Percentiles rank a stretch among this genome's conserved stretches.
Evolutionary conservation across 768 basidiomycete genomes (phyloP).

Genomic region (Boletus rubescentipes): DNA sequence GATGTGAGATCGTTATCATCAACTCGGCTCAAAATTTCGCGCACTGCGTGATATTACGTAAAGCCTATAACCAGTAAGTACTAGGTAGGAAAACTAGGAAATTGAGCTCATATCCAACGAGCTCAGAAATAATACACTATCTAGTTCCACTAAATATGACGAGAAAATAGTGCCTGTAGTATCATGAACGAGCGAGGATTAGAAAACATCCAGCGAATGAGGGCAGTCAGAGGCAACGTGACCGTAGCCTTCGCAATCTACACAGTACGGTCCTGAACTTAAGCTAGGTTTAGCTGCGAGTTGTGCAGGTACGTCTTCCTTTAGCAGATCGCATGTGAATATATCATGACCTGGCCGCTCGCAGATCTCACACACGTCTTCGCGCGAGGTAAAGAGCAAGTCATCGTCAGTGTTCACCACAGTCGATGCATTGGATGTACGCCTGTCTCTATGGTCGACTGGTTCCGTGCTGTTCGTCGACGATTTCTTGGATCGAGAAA

Average conservation of each 20-base stretch:
- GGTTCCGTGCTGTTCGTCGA: conserved; percentile 47
- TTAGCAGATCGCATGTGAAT: conserved; percentile 76
- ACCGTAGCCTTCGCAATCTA: conserved; percentile 81
- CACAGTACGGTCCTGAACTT: conserved; percentile 57
- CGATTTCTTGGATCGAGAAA: conserved; percentile 57
- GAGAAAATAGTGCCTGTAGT: conserved; percentile 3
- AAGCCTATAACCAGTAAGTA: background rate
- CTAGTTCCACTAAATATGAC: conserved; percentile 15
- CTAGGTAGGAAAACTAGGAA: background rate
- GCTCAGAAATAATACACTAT: conserved; percentile 19
- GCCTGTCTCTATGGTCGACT: conserved; percentile 28
- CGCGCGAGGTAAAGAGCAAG: conserved; percentile 22
- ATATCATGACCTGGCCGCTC: conserved; percentile 84
- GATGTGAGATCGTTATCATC: conserved; percentile 27
- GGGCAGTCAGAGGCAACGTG: conserved; percentile 79
- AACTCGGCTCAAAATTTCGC: conserved; percentile 18
- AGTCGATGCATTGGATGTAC: conserved; percentile 21
- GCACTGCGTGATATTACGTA: conserved; percentile 23
- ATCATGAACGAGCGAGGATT: conserved; percentile 19
- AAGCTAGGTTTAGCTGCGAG: conserved; percentile 16
- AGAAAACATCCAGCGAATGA: conserved; percentile 86
- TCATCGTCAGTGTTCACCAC: conserved; percentile 26
- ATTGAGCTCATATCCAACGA: conserved; percentile 17
- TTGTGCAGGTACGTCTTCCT: conserved; percentile 45
- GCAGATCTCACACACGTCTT: conserved; percentile 79